A percentile compares a stretch with the other conserved stretches of the same genome.
Conservation (phyloP, 164 flowering plant genomes). For the Nelumbo lutea region DNA sequence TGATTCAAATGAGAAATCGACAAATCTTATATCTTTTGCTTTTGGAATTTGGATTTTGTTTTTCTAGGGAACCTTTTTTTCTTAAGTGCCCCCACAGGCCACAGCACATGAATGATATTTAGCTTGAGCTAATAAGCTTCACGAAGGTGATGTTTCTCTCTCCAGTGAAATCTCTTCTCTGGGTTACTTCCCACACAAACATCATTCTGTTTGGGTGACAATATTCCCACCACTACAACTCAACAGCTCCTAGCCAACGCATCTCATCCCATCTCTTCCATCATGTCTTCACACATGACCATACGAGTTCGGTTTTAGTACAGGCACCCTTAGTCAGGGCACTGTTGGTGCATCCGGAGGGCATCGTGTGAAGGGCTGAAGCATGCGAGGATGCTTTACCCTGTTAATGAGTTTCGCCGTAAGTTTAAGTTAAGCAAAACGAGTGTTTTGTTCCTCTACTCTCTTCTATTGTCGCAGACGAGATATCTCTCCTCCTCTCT, state of each 20-base stretch:
- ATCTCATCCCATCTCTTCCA: conserved; percentile 7
- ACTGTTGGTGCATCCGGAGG: neutral
- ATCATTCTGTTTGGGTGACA: conserved; percentile 13
- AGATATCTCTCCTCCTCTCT: too few relatives aligned
- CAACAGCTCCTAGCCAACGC: neutral
- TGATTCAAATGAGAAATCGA: too few relatives aligned
- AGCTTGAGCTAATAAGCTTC: conserved; percentile 3
- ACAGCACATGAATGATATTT: conserved; percentile 8
- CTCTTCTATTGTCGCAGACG: too few relatives aligned
- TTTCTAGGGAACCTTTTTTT: neutral
- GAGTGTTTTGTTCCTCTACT: too few relatives aligned
- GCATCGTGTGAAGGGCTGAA: neutral
- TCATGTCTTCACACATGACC: conserved; percentile 13
- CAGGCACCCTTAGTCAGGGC: neutral
- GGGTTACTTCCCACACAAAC: conserved; percentile 5
- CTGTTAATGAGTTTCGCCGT: too few relatives aligned
- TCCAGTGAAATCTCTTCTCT: conserved; percentile 9
- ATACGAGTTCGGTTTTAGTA: neutral
- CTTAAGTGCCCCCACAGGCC: conserved; percentile 6
- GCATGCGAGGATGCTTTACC: neutral
- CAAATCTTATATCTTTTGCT: too few relatives aligned
- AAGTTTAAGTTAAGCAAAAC: too few relatives aligned
- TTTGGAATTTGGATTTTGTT: too few relatives aligned
- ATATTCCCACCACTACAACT: neutral
- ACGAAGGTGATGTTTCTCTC: neutral